These are phyloP conservation scores for Pseudozyma flocculosa DNA, from an alignment of 1,284 basidiomycete species.

Conservation along the genomic window DNA sequence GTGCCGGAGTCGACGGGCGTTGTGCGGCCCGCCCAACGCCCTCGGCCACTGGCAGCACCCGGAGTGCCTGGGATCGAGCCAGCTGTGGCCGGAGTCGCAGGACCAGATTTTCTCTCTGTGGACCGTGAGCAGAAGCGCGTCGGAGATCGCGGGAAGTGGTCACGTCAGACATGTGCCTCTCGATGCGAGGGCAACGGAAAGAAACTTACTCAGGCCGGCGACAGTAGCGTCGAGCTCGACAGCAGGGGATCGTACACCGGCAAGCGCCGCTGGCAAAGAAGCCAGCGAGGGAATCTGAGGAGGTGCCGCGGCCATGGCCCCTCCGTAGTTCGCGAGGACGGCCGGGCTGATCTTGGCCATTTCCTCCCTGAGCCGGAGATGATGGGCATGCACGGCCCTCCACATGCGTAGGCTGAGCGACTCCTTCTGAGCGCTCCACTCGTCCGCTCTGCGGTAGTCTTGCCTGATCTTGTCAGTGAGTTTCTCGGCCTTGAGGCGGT, in stretches of 20 bases:
- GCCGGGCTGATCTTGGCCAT: conserved; percentile 43
- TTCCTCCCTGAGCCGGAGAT: conserved; percentile 40
- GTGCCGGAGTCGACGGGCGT: conserved; percentile 32
- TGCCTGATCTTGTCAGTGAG: conserved; percentile 43
- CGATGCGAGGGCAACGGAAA: no score
- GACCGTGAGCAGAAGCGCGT: no score
- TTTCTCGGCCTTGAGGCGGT: conserved; percentile 46
- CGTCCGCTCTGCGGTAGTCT: conserved; percentile 51
- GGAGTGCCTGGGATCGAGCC: conserved; percentile 28
- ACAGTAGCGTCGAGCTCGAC: conserved; percentile 29
- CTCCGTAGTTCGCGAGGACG: conserved; percentile 42
- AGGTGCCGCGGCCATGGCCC: conserved; percentile 26
- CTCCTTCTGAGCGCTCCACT: conserved; percentile 50
- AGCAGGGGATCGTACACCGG: conserved; percentile 33
- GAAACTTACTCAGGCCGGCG: conserved; percentile 6
- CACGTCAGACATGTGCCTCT: no score
- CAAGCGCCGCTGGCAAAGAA: conserved; percentile 22
- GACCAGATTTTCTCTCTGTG: conserved; percentile 13
- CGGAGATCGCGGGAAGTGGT: no score
- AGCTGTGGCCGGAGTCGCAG: no score
- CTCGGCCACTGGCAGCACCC: conserved; percentile 19
- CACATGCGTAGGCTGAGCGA: conserved; percentile 40
- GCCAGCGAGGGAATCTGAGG: conserved; percentile 26
- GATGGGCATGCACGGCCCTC: conserved; percentile 42
- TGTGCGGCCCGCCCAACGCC: conserved; percentile 25